Conservation (phyloP, 2,329 filamentous ascomycete genomes). For the Neofusicoccum kwambonambiense region DNA sequence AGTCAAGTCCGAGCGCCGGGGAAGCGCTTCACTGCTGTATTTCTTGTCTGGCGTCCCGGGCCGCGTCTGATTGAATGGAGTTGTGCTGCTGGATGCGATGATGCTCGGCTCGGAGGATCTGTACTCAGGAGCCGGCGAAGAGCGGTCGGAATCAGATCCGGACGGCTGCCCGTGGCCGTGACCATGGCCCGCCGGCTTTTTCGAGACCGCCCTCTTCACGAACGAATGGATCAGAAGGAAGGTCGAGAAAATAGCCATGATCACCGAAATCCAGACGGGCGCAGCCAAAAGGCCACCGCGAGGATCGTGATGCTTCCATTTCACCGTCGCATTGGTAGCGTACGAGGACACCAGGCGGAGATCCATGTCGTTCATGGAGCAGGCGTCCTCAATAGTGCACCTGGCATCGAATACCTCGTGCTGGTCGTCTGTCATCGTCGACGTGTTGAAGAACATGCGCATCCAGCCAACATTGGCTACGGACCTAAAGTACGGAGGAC, state of each 20-base stretch:
- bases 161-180: slow-evolving; percentile 17
- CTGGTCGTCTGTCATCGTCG: slow-evolving; percentile 35
- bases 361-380: slow-evolving; percentile 35
- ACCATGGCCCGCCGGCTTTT: slow-evolving; percentile 20
- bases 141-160: neutral
- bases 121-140: slow-evolving; percentile 9
- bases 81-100: slow-evolving; percentile 2
- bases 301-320: slow-evolving; percentile 31
- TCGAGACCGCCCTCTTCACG: slow-evolving; percentile 26
- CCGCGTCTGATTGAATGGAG: slow-evolving; percentile 13
- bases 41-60: slow-evolving; percentile 15
- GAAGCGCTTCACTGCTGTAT: slow-evolving; percentile 1
- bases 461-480: slow-evolving; percentile 47
- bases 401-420: slow-evolving; percentile 29
- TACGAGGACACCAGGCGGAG: slow-evolving; percentile 35
- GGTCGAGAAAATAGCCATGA: slow-evolving; percentile 30
- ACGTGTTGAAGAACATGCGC: slow-evolving; percentile 53
- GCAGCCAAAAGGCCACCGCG: slow-evolving; percentile 30
- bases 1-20: slow-evolving; percentile 13
- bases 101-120: slow-evolving; percentile 8
- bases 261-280: slow-evolving; percentile 33
- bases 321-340: slow-evolving; percentile 23
- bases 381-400: slow-evolving; percentile 34
- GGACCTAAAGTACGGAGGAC: slow-evolving; percentile 42
- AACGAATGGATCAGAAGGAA: slow-evolving; percentile 33